A percentile compares a stretch with the other conserved stretches of the same genome.
Conservation (phyloP, 2,329 filamentous ascomycete species). For the Paraphoma sp. region DNA sequence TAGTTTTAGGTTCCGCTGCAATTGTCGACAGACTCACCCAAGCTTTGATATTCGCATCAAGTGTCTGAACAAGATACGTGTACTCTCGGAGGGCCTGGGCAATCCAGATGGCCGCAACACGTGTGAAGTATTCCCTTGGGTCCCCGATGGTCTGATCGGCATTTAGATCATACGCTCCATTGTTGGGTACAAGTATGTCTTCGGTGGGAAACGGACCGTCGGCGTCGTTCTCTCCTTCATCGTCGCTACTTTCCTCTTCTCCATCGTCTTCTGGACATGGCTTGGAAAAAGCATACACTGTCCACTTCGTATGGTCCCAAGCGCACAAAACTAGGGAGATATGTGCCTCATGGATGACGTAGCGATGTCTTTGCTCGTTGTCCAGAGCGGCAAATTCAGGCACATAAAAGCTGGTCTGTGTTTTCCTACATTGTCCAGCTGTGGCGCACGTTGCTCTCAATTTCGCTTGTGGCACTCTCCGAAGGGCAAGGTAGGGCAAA, state of each 20-base stretch:
- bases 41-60: neutral
- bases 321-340: neutral
- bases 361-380: no score
- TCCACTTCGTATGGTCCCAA: neutral
- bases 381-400: no score
- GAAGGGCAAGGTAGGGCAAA: slow-evolving; percentile 5
- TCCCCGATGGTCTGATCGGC: neutral
- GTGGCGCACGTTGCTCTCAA: neutral
- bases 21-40: no score
- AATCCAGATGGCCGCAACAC: neutral
- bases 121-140: slow-evolving; percentile 2
- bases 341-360: neutral
- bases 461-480: neutral
- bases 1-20: no score
- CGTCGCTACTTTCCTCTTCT: neutral
- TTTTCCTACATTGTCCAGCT: no score
- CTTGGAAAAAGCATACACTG: neutral
- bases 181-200: neutral
- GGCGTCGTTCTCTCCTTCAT: neutral
- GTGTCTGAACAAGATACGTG: neutral
- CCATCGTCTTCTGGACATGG: neutral
- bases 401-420: no score
- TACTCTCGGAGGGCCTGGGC: neutral
- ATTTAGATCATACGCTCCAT: neutral
- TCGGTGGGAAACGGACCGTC: neutral